phyloP scores from a whole-genome alignment of 1,284 basidiomycete genomes.

The Apiotrichum veenhuisii region DNA sequence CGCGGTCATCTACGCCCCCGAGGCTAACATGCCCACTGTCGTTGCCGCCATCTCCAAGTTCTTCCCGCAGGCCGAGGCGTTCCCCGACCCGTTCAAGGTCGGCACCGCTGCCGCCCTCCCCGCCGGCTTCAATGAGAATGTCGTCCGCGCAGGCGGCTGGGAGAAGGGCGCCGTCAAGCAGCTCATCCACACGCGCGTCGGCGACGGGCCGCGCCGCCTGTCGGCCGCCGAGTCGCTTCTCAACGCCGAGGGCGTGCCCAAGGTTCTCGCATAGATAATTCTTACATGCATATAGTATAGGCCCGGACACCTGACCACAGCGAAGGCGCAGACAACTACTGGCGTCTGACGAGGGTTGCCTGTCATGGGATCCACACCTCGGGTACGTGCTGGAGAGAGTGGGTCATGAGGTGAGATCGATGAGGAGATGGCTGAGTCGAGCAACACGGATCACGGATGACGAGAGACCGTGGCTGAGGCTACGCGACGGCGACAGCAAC shows the following conservation, averaged over 20 bases:
- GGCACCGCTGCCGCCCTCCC: slow-evolving; percentile 50
- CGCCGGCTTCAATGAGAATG: slow-evolving; percentile 70
- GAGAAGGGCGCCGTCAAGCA: slow-evolving; percentile 73
- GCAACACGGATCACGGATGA: too few relatives aligned
- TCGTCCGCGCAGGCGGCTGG: slow-evolving; percentile 62
- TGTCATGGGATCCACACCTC: too few relatives aligned
- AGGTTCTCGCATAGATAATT: slow-evolving; percentile 30
- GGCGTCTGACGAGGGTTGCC: not conserved
- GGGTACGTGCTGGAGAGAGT: too few relatives aligned
- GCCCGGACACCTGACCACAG: not conserved
- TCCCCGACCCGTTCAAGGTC: slow-evolving; percentile 66
- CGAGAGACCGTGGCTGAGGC: too few relatives aligned
- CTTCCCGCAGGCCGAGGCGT: slow-evolving; percentile 73
- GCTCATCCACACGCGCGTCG: slow-evolving; percentile 85
- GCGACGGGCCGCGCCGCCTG: slow-evolving; percentile 73
- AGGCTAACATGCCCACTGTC: slow-evolving; percentile 72
- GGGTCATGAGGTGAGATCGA: too few relatives aligned
- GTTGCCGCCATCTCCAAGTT: slow-evolving; percentile 69
- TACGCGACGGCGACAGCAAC: too few relatives aligned
- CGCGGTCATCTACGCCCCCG: slow-evolving; percentile 89
- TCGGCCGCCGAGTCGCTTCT: slow-evolving; percentile 48
- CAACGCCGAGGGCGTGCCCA: slow-evolving; percentile 49
- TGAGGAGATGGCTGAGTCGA: too few relatives aligned
- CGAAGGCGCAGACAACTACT: not conserved
- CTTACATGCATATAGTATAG: slow-evolving; percentile 14